Conservation (phyloP, 176 grass and related monocot species). For the Musa schizocarpa region DNA sequence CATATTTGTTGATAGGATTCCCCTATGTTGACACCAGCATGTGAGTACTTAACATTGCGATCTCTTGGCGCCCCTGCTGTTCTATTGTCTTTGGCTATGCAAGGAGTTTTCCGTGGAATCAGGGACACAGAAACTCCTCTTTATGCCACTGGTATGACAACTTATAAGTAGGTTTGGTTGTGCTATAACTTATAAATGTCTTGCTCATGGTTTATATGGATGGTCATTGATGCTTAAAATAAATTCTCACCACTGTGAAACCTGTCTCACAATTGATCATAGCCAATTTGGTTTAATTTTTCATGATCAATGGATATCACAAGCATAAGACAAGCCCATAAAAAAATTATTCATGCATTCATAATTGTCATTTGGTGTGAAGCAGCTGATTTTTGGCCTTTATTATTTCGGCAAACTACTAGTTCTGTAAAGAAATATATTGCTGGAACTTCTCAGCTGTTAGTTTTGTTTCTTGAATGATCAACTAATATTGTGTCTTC, state of each 20-base stretch:
- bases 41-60: constrained; percentile 68
- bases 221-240: no score
- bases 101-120: constrained; percentile 88
- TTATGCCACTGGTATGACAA: constrained; percentile 61
- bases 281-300: no score
- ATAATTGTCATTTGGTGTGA: no score
- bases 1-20: constrained; percentile 45
- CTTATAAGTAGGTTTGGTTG: background rate
- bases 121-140: constrained; percentile 90
- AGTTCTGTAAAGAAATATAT: background rate
- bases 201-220: no score
- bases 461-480: background rate
- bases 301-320: no score
- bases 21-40: constrained; percentile 58
- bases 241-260: no score
- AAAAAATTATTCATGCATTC: no score
- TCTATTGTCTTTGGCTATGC: constrained; percentile 71
- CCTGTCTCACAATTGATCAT: no score
- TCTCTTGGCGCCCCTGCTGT: constrained; percentile 83
- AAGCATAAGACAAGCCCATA: no score
- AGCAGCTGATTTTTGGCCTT: no score
- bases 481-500: constrained; percentile 14
- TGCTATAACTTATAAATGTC: no score
- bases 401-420: no score
- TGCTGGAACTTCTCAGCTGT: background rate